Base-by-base conservation (phyloP, 1,139 yeast genomes). In the Hyphopichia wangnamkhiaoensis region DNA sequence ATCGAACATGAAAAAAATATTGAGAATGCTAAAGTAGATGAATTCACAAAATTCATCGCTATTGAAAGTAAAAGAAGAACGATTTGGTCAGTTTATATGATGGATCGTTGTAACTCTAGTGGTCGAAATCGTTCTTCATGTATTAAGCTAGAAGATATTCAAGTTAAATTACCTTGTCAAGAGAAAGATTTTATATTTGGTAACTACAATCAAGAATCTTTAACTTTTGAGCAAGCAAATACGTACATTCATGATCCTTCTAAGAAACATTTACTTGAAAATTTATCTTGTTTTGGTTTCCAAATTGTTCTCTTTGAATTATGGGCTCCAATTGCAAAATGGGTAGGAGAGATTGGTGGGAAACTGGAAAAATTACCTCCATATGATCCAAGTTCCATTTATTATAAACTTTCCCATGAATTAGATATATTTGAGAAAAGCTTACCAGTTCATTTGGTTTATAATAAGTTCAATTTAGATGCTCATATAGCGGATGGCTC, bases 11-110 rank as follows among this genome's bases (percentile, higher is more conserved):
- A 35, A 8, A 14, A 21, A 6, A 21, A 41, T 8, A 39, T 41
- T 23, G 46, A 44, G 14, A 17, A 37, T 4, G 42, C 49, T n/a
- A 21, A 21, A 21, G 20, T 29, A 5, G 47, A 47, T 16, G 47
- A 44, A 30, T 37, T 40, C 6, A 44, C 40, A 12, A 36, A 40
- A 20, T 45, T 53, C 24, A 55, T 67, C 14, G 43, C 52, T 13
- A 43, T 47, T 26, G 74, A 68, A 39, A 52, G 58, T 23, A 61
- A 63, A 45, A 39, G 71, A 29, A 48, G 74, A 36, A 65, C 72
- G 1, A 53, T 68, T 10, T 68, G 74, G 74, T 50, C 66, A 1
- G 69, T 66, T 4, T 67, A 62, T 39, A 65, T 68, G 71, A 66
- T 68, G 72, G 74, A 68, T 44, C 42, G 71, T 25, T 66, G 72